Evolutionary conservation across 108 stramenopile genomes (phyloP), one percentile per base, ranked within the genome.

Genomic region (Hondaea fermentalgiana): DNA sequence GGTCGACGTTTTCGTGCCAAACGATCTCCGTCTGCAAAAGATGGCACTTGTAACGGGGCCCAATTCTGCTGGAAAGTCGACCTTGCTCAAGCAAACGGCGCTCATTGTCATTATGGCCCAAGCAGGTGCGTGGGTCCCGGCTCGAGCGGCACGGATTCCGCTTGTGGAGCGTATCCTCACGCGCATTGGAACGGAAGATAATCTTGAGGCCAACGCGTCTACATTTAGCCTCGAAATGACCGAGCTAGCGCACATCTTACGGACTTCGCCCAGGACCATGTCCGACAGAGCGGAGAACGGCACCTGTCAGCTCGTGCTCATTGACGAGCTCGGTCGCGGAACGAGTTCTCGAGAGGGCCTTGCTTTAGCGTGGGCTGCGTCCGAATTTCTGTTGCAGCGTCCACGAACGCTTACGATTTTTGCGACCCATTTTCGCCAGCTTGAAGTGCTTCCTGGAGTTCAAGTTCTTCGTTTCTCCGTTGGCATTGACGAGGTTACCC

Each of bases 151-250:
- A 21, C 72, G 91, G 4, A 88, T 98, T 25, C 60, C 64, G 58
- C 91, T 97, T 42, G 88, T 95, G 42, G 95, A 95, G 69, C 92
- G 94, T 59, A 91, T 97, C 43, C 96, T 95, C 71, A 93, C 95
- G 58, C 89, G 97, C 57, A 97, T 97, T 58, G 97, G 97, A 28
- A 95, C 94, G 5, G 89, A 94, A 8, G 98, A 97, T 88, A 96
- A 97, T 72, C 95, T 95, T 90, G 96, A 97, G 87, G 95, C 96
- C 72, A 96, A 96, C 89, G 95, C 97, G 51, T 97, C 96, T 6
- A 96, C 97, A 0, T 98, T 98, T 87, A 93, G 97, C 92, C 88
- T 95, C 60, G 98, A 97, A 91, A 97, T 97, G 97, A 96, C 96
- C 87, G 97, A 97, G 89, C 93, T 94, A 8, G 96, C 97, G 8